Evolutionary conservation across 305 asterid genomes (phyloP).

Genomic region (Coffea humblotiana): DNA sequence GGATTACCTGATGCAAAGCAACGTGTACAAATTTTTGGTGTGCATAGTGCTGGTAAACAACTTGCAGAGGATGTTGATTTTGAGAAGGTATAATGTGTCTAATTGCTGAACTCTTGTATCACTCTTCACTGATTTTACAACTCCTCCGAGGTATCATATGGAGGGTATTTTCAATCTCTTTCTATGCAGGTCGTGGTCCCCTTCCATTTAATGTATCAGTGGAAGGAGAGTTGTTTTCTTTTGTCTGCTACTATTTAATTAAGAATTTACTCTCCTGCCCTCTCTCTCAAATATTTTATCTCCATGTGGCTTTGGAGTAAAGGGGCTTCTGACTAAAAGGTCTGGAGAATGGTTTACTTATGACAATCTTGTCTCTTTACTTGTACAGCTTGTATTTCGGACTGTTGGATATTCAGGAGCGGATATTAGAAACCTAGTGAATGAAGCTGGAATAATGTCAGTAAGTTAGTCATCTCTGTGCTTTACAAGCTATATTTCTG

Average conservation of each 20-base stretch:
- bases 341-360: conserved; percentile 6
- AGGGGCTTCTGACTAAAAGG: neutral
- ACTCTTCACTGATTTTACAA: neutral
- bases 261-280: neutral
- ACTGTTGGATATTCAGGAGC: conserved; percentile 99
- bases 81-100: conserved; percentile 52
- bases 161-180: neutral
- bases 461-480: conserved; percentile 62
- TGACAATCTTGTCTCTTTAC: conserved; percentile 28
- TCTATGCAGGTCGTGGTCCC: neutral
- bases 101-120: neutral
- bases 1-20: conserved; percentile 98
- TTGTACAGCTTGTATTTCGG: conserved; percentile 90
- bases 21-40: conserved; percentile 91
- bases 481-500: neutral
- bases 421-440: conserved; percentile 90
- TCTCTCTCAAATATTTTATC: neutral
- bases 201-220: neutral
- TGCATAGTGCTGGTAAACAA: conserved; percentile 92
- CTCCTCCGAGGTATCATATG: neutral
- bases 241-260: neutral
- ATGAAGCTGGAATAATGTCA: conserved; percentile 97
- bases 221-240: neutral
- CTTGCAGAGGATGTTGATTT: conserved; percentile 88
- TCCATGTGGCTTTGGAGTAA: neutral